These are phyloP conservation scores for Globisporangium ultimum DNA, from an alignment of 352 stramenopile species.

Conservation along the genomic window DNA sequence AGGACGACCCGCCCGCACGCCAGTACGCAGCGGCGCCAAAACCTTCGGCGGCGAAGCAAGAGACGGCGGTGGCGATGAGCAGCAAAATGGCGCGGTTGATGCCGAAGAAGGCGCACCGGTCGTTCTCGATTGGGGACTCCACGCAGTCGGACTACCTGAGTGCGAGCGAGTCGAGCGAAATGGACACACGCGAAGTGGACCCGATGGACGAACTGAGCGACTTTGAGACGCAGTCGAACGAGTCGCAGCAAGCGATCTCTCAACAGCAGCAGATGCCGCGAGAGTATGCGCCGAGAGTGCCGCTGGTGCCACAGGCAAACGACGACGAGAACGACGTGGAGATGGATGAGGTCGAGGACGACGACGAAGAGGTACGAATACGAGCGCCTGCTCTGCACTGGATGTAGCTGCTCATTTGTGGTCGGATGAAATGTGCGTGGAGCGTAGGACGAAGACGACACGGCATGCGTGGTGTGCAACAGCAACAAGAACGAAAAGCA, in stretches of 20 bases:
- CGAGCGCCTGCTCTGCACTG: background rate
- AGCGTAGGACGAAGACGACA: slow-evolving; percentile 11
- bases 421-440: no score
- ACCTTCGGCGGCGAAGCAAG: background rate
- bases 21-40: background rate
- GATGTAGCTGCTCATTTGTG: background rate
- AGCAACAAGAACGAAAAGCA: slow-evolving; percentile 32
- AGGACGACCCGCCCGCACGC: slow-evolving; percentile 3
- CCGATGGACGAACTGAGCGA: slow-evolving; percentile 63
- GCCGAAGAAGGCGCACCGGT: background rate
- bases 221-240: slow-evolving; percentile 33
- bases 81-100: background rate
- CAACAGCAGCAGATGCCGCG: slow-evolving; percentile 2
- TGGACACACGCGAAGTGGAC: slow-evolving; percentile 47
- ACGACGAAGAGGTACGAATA: slow-evolving; percentile 6
- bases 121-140: background rate
- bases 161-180: slow-evolving; percentile 43
- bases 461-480: slow-evolving; percentile 41
- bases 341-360: slow-evolving; percentile 12
- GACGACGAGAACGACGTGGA: slow-evolving; percentile 9
- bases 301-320: background rate
- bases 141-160: background rate
- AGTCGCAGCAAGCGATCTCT: background rate
- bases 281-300: background rate
- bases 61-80: background rate